Base-by-base conservation (phyloP, 208 protist species). In the Acanthamoeba royreba region DNA sequence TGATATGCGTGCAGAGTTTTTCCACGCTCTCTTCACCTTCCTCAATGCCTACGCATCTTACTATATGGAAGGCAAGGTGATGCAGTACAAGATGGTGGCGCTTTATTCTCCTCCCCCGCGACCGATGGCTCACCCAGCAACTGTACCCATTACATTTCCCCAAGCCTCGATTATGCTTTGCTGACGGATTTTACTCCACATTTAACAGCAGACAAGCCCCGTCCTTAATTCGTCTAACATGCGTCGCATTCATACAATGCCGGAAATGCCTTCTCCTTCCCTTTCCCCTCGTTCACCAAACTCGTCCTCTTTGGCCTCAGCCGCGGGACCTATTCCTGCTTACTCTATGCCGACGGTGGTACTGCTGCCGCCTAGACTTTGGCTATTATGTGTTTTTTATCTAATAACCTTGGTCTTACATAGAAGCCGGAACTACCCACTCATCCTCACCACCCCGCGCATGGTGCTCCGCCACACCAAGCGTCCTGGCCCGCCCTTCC, bases 11-110 rank as follows among this genome's bases (percentile, higher is more conserved):
- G 15, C 43, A 87, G 79, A 87, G 33, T 61, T 43, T 17, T 87
- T 87, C 49, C 79, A 87, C 19, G 46, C 43, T 11, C 46, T 87
- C 2, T 87, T 87, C 79, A 61, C 49, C 79, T 87, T 87, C 31
- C 49, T 87, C 46, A 87, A 87, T 19, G 79, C 79, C 79, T 87
- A 87, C 33, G 43, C 58, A 22, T 87, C 79, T 5, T 61, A 87
- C 31, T 87, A 87, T 47, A 87, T 87, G 46, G 79, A 87, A 47
- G 49, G 49, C 49, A 79, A 79, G 69, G 69, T 79, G 1, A 79
- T 79, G 69, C 69, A 79, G 69, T 79, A 52, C 46, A 87, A 87
- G n/a, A 52, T 61, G 49, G 49, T 47, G 7, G 43, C 79, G 4
- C 79, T 61, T 47, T 63, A 87, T 19, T 22, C 79, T n/a, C 31